phyloP scores from a whole-genome alignment of 768 basidiomycete species.

The Daedaleopsis sinensis region DNA sequence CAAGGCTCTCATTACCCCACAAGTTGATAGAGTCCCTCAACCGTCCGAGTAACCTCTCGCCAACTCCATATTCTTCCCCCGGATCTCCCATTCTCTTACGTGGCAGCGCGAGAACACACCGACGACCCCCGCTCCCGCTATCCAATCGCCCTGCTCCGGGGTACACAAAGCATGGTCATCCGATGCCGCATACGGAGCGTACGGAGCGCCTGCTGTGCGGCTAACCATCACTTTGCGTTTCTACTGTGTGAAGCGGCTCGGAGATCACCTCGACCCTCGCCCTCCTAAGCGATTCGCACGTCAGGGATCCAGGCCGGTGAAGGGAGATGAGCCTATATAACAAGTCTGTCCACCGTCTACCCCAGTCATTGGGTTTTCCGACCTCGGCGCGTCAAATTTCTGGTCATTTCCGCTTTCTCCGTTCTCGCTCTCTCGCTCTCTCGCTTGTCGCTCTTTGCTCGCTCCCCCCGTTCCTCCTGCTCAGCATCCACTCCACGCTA shows the following conservation, averaged over 20 bases:
- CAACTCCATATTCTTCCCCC: too few species aligned
- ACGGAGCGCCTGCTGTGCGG: too few species aligned
- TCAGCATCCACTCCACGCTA: neutral
- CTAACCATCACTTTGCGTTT: neutral
- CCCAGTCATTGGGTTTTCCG: neutral
- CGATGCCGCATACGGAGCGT: neutral
- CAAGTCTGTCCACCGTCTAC: neutral
- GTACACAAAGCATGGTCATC: neutral
- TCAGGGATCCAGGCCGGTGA: neutral
- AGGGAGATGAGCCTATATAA: neutral
- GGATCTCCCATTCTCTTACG: neutral
- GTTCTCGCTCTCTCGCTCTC: neutral
- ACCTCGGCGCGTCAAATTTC: neutral
- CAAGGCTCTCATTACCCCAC: neutral
- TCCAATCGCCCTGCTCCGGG: neutral
- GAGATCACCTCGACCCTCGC: neutral
- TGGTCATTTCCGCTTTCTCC: neutral
- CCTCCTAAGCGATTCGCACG: neutral
- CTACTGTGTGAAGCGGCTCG: neutral
- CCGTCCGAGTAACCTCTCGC: too few species aligned
- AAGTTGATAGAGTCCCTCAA: neutral
- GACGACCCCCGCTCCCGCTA: neutral
- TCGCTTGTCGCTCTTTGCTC: neutral
- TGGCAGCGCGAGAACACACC: neutral
- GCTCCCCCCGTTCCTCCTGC: neutral